phyloP scores from a whole-genome alignment of 495 filamentous ascomycete genomes.

The Penicillium dipodomyicola region DNA sequence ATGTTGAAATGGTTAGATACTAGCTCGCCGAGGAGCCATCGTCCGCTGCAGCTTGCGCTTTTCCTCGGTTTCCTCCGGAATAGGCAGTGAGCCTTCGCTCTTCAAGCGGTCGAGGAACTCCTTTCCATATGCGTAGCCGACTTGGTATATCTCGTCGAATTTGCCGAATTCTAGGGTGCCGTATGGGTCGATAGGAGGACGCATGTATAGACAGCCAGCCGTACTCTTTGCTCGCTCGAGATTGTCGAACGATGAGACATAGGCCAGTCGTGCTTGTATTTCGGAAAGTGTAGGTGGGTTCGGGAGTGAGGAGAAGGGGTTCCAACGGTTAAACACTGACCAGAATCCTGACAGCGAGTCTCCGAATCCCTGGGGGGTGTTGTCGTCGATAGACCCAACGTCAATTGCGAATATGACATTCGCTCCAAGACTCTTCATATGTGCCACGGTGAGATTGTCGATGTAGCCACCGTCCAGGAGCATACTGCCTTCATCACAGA shows the following conservation, averaged over 20 bases:
- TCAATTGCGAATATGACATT: conserved; percentile 95
- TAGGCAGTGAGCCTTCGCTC: conserved; percentile 68
- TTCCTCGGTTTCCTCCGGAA: conserved; percentile 72
- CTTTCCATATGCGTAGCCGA: conserved; percentile 84
- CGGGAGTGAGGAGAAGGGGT: conserved; percentile 79
- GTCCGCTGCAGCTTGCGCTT: conserved; percentile 86
- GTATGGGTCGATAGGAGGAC: conserved; percentile 89
- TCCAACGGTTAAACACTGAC: conserved; percentile 94
- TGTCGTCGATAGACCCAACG: conserved; percentile 87
- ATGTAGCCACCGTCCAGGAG: conserved; percentile 94
- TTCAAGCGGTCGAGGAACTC: conserved; percentile 70
- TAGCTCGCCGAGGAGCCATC: conserved; percentile 89
- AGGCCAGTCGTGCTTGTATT: conserved; percentile 91
- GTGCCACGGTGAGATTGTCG: conserved; percentile 93
- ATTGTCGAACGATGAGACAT: conserved; percentile 89
- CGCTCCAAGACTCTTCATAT: conserved; percentile 92
- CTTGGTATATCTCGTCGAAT: conserved; percentile 92
- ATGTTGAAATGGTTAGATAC: conserved; percentile 51
- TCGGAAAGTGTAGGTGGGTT: conserved; percentile 95
- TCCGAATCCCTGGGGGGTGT: conserved; percentile 84
- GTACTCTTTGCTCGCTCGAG: conserved; percentile 87
- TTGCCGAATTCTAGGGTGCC: conserved; percentile 95
- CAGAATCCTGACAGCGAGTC: conserved; percentile 95
- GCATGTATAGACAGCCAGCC: conserved; percentile 89
- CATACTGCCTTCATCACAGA: conserved; percentile 96